Percentiles rank a stretch among this genome's conserved stretches.
These are phyloP conservation scores for Entophlyctis helioformis DNA, from an alignment of 192 early-diverging fungal genomes.

Conservation along the genomic window DNA sequence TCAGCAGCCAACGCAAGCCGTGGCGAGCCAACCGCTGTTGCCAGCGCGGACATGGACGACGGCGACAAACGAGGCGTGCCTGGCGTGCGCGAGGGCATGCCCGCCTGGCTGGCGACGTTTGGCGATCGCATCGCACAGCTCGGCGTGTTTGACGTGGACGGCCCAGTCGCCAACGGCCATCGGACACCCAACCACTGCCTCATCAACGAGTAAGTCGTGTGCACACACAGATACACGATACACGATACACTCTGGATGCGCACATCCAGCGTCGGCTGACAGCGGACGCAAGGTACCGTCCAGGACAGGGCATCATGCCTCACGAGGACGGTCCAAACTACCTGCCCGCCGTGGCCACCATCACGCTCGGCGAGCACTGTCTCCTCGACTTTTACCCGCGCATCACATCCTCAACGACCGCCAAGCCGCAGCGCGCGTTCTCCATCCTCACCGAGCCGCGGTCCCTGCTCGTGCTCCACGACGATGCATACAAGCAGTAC, in stretches of 20 bases:
- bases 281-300: constrained; percentile 6
- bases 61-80: no score
- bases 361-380: constrained; percentile 15
- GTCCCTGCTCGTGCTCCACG: constrained; percentile 20
- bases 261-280: no score
- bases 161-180: no score
- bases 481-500: constrained; percentile 15
- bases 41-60: no score
- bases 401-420: no score
- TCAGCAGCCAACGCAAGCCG: no score
- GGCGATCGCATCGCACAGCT: constrained; percentile 1
- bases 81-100: constrained; percentile 4
- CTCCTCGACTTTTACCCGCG: constrained; percentile 16
- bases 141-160: constrained; percentile 2
- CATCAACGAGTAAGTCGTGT: constrained; percentile 18
- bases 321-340: constrained; percentile 32
- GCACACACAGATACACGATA: no score
- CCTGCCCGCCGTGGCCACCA: constrained; percentile 19
- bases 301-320: constrained; percentile 30
- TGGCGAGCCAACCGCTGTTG: no score
- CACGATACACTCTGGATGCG: no score
- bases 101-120: constrained; percentile 11
- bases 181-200: constrained; percentile 21
- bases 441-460: constrained; percentile 13
- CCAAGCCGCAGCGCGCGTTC: no score